Conservation (phyloP, 1,284 basidiomycete species). For the Apiotrichum domesticum region DNA sequence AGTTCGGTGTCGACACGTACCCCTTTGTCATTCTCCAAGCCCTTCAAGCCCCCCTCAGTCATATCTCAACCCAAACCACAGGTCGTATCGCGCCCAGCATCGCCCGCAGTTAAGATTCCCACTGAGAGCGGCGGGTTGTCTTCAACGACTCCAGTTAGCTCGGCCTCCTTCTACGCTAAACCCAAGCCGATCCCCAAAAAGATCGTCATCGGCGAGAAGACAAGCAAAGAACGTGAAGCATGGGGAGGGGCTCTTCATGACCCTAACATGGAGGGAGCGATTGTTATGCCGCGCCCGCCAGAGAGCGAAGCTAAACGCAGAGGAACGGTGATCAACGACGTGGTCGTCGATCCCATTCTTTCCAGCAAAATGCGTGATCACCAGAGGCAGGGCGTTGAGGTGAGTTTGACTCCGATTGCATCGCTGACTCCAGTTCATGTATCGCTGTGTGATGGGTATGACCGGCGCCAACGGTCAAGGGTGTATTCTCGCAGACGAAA, state of each 20-base stretch:
- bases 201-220: constrained; percentile 38
- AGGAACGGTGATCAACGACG: constrained; percentile 57
- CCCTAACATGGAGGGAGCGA: constrained; percentile 64
- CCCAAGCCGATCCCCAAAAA: constrained; percentile 21
- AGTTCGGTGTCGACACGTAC: not conserved
- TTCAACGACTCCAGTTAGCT: not conserved
- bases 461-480: constrained; percentile 75
- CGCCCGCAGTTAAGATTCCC: constrained; percentile 22
- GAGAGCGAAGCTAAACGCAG: constrained; percentile 65
- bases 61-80: not conserved
- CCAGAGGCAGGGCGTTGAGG: constrained; percentile 71
- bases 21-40: constrained; percentile 19
- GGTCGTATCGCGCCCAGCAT: not conserved
- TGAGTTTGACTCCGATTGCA: constrained; percentile 11
- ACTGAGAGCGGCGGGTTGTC: not conserved
- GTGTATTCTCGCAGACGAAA: constrained; percentile 95
- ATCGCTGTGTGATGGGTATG: constrained; percentile 93
- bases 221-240: constrained; percentile 29
- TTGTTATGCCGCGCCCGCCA: constrained; percentile 79
- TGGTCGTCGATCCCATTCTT: constrained; percentile 90
- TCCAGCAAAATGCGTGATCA: constrained; percentile 74
- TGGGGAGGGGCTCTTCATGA: constrained; percentile 49
- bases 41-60: constrained; percentile 28
- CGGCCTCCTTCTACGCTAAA: constrained; percentile 28
- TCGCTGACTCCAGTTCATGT: constrained; percentile 63